Conservation (phyloP, 179 eudicot genomes). For the Pouteria campechiana region DNA sequence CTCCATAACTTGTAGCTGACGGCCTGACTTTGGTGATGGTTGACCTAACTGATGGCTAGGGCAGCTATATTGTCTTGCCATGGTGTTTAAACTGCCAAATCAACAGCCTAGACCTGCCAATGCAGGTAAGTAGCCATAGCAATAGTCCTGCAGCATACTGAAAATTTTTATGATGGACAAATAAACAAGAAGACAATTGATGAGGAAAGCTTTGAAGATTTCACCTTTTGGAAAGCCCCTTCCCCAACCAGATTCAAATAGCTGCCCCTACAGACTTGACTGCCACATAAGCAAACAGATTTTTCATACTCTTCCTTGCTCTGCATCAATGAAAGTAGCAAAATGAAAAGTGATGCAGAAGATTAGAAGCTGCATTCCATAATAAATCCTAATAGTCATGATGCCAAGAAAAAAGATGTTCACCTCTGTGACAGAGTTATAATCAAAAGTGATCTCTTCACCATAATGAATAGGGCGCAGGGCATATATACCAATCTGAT, state of each 20-base stretch:
- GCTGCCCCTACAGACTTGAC: slow-evolving; percentile 98
- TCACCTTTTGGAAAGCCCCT: slow-evolving; percentile 92
- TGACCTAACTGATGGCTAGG: too few relatives aligned
- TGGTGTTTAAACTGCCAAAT: too few relatives aligned
- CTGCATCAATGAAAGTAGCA: slow-evolving; percentile 20
- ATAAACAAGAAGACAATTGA: background rate
- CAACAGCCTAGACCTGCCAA: too few relatives aligned
- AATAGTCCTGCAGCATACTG: too few relatives aligned
- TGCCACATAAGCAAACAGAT: slow-evolving; percentile 93
- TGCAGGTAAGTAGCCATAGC: too few relatives aligned
- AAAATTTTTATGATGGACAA: too few relatives aligned
- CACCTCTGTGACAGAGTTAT: slow-evolving; percentile 96
- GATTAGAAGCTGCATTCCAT: too few relatives aligned
- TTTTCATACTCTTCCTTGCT: slow-evolving; percentile 98
- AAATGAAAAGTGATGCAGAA: background rate
- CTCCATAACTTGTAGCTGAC: too few relatives aligned
- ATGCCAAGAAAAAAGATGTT: slow-evolving; percentile 6
- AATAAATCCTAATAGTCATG: background rate
- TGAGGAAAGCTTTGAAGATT: background rate
- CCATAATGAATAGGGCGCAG: slow-evolving; percentile 81
- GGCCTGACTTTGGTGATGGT: too few relatives aligned
- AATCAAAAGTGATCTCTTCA: slow-evolving; percentile 92
- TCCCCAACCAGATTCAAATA: slow-evolving; percentile 87
- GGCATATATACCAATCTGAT: slow-evolving; percentile 91
- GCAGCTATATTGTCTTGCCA: too few relatives aligned